Base-by-base conservation (phyloP, 2,329 filamentous ascomycete genomes). In the Ceratocystis variospora region DNA sequence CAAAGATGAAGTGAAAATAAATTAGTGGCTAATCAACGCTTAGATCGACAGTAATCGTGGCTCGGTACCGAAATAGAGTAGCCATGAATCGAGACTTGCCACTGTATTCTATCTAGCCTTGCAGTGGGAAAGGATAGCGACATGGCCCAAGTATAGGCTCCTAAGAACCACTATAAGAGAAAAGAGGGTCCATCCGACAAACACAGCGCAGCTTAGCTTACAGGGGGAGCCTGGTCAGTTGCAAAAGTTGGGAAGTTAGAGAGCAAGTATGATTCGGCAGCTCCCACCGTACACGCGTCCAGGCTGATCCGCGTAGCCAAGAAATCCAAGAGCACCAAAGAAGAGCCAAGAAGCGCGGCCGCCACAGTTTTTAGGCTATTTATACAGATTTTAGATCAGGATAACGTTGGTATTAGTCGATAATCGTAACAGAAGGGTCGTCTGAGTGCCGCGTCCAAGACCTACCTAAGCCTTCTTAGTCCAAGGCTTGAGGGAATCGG, bases 61-160 rank as follows among this genome's bases (percentile, higher is more conserved):
- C n/a, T 59, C 53, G 53, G 53, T 33, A 33, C 28, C 28, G n/a
- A 59, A 59, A 59, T 59, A 59, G 53, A n/a, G 53, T 19, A 59
- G 33, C 15, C 28, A 4, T 59, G 53, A 31, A n/a, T 37, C 28
- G 28, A 59, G 28, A 33, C 53, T 33, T 41, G 5, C 3, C 5
- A 33, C 53, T 25, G 22, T 25, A 25, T 25, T n/a, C 31, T 28
- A 57, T 57, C 53, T n/a, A 17, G n/a, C 0, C 53, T 59, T 4
- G 28, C 7, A 17, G 28, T 37, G n/a, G 53, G n/a, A n/a, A 57
- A 57, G 12, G 12, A 33, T 3, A 5, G 25, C 28, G 53, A n/a
- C 53, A 57, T 31, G 28, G 25, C 22, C 53, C 28, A 59, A 59
- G 53, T 59, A 59, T 59, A 59, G 53, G 53, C 53, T 59, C 53